These are phyloP conservation scores for Stachybotrys chartarum DNA, from an alignment of 2,329 filamentous ascomycete species.

Conservation along the genomic window DNA sequence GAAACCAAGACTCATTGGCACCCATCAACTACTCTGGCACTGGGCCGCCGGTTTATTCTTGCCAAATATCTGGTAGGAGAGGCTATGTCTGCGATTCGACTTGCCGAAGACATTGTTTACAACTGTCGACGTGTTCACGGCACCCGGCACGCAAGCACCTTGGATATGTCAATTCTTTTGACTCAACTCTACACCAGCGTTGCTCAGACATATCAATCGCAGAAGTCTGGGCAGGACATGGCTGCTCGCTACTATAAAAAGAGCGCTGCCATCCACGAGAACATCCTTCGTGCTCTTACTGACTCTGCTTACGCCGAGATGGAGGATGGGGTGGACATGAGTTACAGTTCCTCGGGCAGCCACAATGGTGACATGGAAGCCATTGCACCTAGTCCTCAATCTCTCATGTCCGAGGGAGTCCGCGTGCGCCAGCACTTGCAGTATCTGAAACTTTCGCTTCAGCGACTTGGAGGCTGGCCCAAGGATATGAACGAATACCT, in stretches of 20 bases:
- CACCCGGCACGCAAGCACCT: conserved; percentile 10
- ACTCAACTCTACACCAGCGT: conserved; percentile 17
- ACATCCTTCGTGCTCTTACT: conserved; percentile 24
- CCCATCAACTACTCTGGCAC: conserved; percentile 6
- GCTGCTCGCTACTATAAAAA: conserved; percentile 30
- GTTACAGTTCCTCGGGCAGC: not conserved
- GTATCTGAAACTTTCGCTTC: conserved; percentile 28
- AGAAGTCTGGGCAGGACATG: conserved; percentile 23
- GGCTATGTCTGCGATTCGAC: conserved; percentile 8
- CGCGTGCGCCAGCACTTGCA: conserved; percentile 26
- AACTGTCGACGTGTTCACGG: conserved; percentile 16
- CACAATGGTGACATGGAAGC: conserved; percentile 11
- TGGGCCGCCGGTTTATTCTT: conserved; percentile 11
- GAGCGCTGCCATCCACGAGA: conserved; percentile 26
- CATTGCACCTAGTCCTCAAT: conserved; percentile 1
- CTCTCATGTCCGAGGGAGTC: conserved; percentile 15
- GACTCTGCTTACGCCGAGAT: conserved; percentile 22
- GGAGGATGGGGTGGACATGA: conserved; percentile 12
- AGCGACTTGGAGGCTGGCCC: conserved; percentile 31
- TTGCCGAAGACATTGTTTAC: conserved; percentile 16
- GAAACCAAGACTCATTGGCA: conserved; percentile 10
- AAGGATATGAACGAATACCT: conserved; percentile 42
- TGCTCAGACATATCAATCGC: conserved; percentile 22
- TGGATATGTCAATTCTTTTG: conserved; percentile 14
- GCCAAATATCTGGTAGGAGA: conserved; percentile 11